Base-by-base conservation (phyloP, 2,329 filamentous ascomycete genomes). In the Pseudogymnoascus sp. region DNA sequence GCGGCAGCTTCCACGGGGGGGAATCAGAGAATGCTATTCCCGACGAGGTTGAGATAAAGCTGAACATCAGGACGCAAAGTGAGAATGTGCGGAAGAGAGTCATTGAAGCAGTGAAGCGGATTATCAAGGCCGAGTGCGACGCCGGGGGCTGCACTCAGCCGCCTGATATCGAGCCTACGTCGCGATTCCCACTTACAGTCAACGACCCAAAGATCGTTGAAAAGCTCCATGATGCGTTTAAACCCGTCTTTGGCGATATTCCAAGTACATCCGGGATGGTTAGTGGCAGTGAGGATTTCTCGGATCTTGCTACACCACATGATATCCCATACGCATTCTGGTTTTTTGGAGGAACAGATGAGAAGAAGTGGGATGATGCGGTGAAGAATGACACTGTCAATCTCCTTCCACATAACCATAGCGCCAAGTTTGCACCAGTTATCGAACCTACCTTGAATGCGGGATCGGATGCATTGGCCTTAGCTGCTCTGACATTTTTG, bases 11-110 rank as follows among this genome's bases (percentile, higher is more conserved):
- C n/a, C 79, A 84, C 64, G 83, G 82, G 0, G 84, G 84, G 1
- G 78, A 83, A 65, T 79, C 81, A 1, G 83, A 85, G 69, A 87
- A 87, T 67, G 79, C 87, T 62, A 86, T 87, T 61, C 76, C 81
- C 0, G 81, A 82, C 61, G 70, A 76, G 12, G 84, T 83, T 0
- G 75, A 79, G 59, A 74, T 87, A 4, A 80, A 80, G 11, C 70
- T 87, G 40, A 80, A 87, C 67, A 77, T 85, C 4, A 77, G 84
- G 25, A 76, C 79, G 21, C 76, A 78, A 2, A 75, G 75, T 8
- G 69, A 75, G 0, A 72, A 75, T 25, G 81, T 78, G 1, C 77
- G 83, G 6, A 71, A 49, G 18, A 59, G 62, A n/a, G 49, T 64
- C 18, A 8, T 64, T 4, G 35, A 49, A 18, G 33, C 58, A 18